Evolutionary conservation across 805 yeast genomes (phyloP).

Genomic region (Myxozyma neglecta): DNA sequence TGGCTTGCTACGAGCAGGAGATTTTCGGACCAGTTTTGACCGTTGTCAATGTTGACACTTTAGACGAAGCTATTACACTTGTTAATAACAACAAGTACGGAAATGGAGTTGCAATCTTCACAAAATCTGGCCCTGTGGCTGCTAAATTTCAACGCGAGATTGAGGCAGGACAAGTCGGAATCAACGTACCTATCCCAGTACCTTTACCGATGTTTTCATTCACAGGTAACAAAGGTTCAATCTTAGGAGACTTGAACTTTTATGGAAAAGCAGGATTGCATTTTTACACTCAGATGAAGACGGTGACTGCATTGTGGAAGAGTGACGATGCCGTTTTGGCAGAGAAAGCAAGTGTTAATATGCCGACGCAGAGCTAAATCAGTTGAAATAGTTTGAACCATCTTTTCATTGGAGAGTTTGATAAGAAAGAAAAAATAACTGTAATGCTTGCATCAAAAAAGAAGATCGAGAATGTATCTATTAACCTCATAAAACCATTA

Average conservation of each 20-base stretch:
- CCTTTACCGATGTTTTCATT: slow-evolving; percentile 80
- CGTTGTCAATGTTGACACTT: slow-evolving; percentile 59
- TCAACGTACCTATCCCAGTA: slow-evolving; percentile 77
- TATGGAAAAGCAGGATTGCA: slow-evolving; percentile 75
- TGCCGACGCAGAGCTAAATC: slow-evolving; percentile 59
- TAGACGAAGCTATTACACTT: slow-evolving; percentile 66
- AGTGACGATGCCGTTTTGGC: slow-evolving; percentile 51
- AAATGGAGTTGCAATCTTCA: slow-evolving; percentile 70
- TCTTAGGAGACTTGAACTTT: slow-evolving; percentile 76
- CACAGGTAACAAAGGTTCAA: slow-evolving; percentile 73
- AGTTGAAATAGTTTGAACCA: neutral
- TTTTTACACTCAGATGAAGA: slow-evolving; percentile 72
- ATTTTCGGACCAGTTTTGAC: slow-evolving; percentile 75
- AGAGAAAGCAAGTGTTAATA: slow-evolving; percentile 57
- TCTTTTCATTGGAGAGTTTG: neutral
- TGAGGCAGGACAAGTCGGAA: slow-evolving; percentile 75
- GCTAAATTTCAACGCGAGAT: slow-evolving; percentile 67
- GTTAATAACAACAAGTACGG: slow-evolving; percentile 66
- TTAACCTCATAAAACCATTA: too few relatives aligned
- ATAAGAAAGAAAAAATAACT: too few relatives aligned
- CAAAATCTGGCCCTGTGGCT: slow-evolving; percentile 67
- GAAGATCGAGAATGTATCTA: too few relatives aligned
- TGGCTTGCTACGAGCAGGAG: slow-evolving; percentile 72
- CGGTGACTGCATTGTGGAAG: slow-evolving; percentile 70
- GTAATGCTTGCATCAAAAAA: too few relatives aligned